Percentiles rank a stretch among this genome's conserved stretches.
Conservation (phyloP, 768 basidiomycete genomes). For the Termitomyces sp. region DNA sequence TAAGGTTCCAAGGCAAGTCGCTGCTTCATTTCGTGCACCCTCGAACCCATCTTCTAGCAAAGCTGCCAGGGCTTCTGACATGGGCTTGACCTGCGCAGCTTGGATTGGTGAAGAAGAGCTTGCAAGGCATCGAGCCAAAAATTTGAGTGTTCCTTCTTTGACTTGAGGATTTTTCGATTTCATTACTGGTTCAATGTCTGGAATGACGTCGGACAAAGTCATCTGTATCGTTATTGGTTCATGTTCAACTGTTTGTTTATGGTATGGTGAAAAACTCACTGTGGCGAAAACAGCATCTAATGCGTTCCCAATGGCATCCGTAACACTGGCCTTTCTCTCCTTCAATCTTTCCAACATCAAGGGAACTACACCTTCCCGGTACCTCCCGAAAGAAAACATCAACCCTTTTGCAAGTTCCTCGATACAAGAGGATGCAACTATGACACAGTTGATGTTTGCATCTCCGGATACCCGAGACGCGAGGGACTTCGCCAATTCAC, state of each 20-base stretch:
- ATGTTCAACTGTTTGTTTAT: conserved; percentile 9
- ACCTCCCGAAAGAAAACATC: conserved; percentile 68
- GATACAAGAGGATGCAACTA: conserved; percentile 79
- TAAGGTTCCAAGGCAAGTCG: conserved; percentile 79
- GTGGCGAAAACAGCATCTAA: conserved; percentile 86
- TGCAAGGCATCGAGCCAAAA: conserved; percentile 75
- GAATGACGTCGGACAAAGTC: conserved; percentile 73
- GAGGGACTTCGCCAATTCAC: conserved; percentile 71
- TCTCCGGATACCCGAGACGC: conserved; percentile 82
- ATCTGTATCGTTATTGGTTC: conserved; percentile 45
- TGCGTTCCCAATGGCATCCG: conserved; percentile 83
- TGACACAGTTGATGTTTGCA: conserved; percentile 94
- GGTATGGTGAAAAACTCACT: conserved; percentile 43
- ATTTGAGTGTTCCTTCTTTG: conserved; percentile 89
- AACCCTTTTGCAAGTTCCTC: conserved; percentile 86
- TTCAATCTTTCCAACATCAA: conserved; percentile 87
- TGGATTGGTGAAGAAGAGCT: conserved; percentile 68
- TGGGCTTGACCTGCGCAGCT: conserved; percentile 72
- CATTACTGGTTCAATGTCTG: conserved; percentile 74
- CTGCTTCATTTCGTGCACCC: conserved; percentile 88
- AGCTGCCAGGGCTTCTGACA: conserved; percentile 71
- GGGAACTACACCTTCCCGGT: conserved; percentile 68
- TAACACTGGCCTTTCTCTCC: conserved; percentile 89
- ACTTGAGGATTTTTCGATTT: conserved; percentile 96
- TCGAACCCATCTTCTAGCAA: conserved; percentile 88